Evolutionary conservation across 202 grass and related monocot species (phyloP).

Genomic region (Thinopyrum obtusiflorum): DNA sequence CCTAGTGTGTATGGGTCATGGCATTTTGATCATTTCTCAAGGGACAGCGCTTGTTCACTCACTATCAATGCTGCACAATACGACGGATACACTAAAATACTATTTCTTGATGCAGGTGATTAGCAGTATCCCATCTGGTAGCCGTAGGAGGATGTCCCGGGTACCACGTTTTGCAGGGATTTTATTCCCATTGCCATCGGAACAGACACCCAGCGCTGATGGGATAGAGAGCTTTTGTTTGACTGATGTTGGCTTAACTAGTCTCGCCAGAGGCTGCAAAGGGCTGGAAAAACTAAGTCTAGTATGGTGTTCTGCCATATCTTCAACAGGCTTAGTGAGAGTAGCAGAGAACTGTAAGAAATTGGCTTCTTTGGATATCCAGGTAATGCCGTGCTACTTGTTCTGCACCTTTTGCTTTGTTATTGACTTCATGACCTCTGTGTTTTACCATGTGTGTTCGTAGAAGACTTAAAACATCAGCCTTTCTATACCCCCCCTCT

Average conservation of each 20-base stretch:
- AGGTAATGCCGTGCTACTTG: constrained; percentile 45
- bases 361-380: constrained; percentile 75
- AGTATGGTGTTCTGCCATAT: constrained; percentile 70
- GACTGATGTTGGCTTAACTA: constrained; percentile 61
- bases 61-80: background rate
- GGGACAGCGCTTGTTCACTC: background rate
- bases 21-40: background rate
- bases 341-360: constrained; percentile 71
- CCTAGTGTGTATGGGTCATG: background rate
- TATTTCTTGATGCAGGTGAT: constrained; percentile 28
- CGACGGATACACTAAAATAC: constrained; percentile 8
- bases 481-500: background rate
- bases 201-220: constrained; percentile 29
- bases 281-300: constrained; percentile 75
- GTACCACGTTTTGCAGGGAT: background rate
- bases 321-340: constrained; percentile 66
- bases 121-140: background rate
- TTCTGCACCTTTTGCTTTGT: constrained; percentile 9
- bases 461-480: background rate
- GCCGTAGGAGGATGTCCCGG: background rate
- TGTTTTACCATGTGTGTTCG: background rate
- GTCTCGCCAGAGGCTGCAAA: constrained; percentile 59
- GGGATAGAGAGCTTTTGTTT: constrained; percentile 44
- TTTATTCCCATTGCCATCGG: constrained; percentile 15
- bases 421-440: constrained; percentile 4